Percentiles rank a stretch among this genome's conserved stretches.
phyloP scores from a whole-genome alignment of 1,284 basidiomycete genomes.

The Sphaerobolus stellatus region DNA sequence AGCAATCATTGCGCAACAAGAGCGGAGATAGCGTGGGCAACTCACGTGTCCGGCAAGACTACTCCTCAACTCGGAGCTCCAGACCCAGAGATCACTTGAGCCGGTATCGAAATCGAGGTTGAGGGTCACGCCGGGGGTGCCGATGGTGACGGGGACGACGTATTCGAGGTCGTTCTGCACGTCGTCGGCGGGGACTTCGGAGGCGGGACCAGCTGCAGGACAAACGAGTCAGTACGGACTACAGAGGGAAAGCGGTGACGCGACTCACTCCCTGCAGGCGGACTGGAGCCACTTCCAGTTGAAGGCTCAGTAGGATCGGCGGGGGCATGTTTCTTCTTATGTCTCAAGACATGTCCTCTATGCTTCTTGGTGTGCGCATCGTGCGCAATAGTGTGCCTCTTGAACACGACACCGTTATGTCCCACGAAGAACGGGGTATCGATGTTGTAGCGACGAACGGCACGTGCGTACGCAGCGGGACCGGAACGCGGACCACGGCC shows the following conservation, averaged over 20 bases:
- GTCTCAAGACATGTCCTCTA: background rate
- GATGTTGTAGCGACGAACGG: slow-evolving; percentile 33
- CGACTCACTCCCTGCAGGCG: background rate
- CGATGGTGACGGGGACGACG: slow-evolving; percentile 39
- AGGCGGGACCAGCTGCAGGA: slow-evolving; percentile 15
- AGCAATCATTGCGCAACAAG: no score
- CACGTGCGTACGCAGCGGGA: slow-evolving; percentile 32
- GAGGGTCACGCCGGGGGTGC: slow-evolving; percentile 38
- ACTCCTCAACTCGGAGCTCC: slow-evolving; percentile 19
- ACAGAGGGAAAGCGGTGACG: background rate
- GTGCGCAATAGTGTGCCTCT: slow-evolving; percentile 24
- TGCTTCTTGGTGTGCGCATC: slow-evolving; percentile 12
- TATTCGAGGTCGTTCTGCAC: slow-evolving; percentile 42
- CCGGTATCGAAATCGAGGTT: slow-evolving; percentile 42
- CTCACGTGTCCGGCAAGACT: slow-evolving; percentile 7
- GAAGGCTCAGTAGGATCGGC: no score
- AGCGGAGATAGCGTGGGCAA: background rate
- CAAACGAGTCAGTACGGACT: background rate
- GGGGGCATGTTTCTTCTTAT: no score
- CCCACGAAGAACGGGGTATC: slow-evolving; percentile 29
- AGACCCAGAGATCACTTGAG: slow-evolving; percentile 36
- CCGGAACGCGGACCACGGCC: slow-evolving; percentile 3
- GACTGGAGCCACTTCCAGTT: background rate
- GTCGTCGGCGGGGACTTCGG: slow-evolving; percentile 36
- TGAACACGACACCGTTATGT: slow-evolving; percentile 19